phyloP scores from a whole-genome alignment of 331 rosid species.

The Prunus yedoensis region DNA sequence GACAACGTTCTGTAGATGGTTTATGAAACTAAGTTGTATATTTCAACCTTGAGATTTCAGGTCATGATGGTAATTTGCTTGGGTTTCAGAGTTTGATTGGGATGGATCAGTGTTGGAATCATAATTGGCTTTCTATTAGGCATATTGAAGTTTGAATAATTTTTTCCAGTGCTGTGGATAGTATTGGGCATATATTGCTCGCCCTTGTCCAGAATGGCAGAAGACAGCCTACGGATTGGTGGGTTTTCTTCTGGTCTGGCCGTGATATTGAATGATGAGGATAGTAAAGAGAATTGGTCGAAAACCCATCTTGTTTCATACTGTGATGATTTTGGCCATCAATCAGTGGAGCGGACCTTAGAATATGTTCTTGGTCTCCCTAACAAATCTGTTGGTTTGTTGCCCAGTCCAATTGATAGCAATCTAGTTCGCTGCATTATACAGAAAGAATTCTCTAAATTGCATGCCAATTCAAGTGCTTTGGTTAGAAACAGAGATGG shows the following conservation, averaged over 20 bases:
- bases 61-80: constrained; percentile 6
- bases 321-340: constrained; percentile 74
- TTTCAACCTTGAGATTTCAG: constrained; percentile 30
- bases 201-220: constrained; percentile 55
- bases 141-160: constrained; percentile 17
- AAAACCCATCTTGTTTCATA: constrained; percentile 66
- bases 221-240: constrained; percentile 64
- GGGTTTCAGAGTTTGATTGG: constrained; percentile 21
- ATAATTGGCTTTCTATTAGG: constrained; percentile 17
- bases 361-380: constrained; percentile 87
- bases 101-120: constrained; percentile 30
- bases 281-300: constrained; percentile 46
- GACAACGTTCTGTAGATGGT: neutral
- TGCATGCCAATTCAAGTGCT: constrained; percentile 24
- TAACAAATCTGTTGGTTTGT: constrained; percentile 53
- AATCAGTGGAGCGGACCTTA: constrained; percentile 82
- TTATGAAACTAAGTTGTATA: constrained; percentile 13
- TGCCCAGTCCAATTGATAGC: constrained; percentile 56
- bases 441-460: constrained; percentile 50
- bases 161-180: constrained; percentile 26
- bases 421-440: constrained; percentile 42
- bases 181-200: constrained; percentile 38
- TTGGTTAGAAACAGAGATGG: constrained; percentile 45
- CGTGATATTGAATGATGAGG: constrained; percentile 68
- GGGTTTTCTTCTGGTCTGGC: constrained; percentile 97